A percentile compares a stretch with the other conserved stretches of the same genome.
Conservation (phyloP, 768 basidiomycete genomes). For the Amanita phalloides region DNA sequence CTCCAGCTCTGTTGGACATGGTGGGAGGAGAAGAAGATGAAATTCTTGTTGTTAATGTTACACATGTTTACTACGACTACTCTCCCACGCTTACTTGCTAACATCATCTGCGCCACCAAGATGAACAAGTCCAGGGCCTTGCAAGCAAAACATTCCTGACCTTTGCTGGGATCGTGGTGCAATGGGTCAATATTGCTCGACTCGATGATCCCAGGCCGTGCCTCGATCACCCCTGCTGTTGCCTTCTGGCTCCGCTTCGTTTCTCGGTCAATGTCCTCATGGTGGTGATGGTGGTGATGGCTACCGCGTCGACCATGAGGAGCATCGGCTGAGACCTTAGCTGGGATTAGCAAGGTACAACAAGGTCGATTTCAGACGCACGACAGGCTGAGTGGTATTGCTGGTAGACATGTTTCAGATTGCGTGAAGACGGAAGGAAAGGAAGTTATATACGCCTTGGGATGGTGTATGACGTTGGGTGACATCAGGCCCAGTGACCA, state of each 20-base stretch:
- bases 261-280: constrained; percentile 21
- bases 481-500: constrained; percentile 13
- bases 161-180: constrained; percentile 31
- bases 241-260: constrained; percentile 28
- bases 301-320: not conserved
- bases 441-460: not conserved
- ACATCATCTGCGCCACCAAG: constrained; percentile 23
- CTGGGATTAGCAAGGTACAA: not conserved
- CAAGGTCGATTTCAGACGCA: constrained; percentile 15
- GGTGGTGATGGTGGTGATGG: not conserved
- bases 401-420: constrained; percentile 2
- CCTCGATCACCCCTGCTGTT: constrained; percentile 39
- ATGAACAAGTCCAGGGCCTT: not conserved
- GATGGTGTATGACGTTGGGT: constrained; percentile 10
- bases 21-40: constrained; percentile 17
- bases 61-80: constrained; percentile 5
- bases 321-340: not conserved
- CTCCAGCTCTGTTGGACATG: constrained; percentile 74
- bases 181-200: constrained; percentile 41
- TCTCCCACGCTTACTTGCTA: constrained; percentile 11
- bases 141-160: constrained; percentile 5
- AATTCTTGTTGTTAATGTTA: constrained; percentile 4
- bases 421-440: not conserved
- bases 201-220: constrained; percentile 47
- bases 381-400: constrained; percentile 22